Evolutionary conservation across 495 filamentous ascomycete species (phyloP).

Genomic region (Glutinoglossum americanum): DNA sequence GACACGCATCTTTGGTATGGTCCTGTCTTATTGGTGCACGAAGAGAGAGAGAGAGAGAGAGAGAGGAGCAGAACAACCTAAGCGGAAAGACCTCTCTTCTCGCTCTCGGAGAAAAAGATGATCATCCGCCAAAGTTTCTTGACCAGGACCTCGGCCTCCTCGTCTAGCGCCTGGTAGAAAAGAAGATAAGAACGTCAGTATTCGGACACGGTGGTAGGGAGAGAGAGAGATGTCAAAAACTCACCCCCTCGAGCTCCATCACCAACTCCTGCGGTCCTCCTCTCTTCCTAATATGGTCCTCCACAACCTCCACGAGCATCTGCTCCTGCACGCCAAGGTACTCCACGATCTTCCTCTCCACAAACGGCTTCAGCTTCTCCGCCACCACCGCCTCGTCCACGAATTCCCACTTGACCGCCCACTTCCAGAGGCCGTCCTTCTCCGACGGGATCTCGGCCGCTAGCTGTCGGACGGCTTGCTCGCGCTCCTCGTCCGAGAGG

Average conservation of each 20-base stretch:
- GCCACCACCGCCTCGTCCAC: constrained; percentile 65
- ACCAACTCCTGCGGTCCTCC: constrained; percentile 61
- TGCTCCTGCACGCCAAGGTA: constrained; percentile 93
- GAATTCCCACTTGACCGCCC: constrained; percentile 85
- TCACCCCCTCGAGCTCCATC: constrained; percentile 61
- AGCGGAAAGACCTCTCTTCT: constrained; percentile 69
- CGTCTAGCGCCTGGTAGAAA: constrained; percentile 70
- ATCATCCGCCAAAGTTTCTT: constrained; percentile 97
- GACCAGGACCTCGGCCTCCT: constrained; percentile 83
- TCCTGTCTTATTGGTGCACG: too few relatives aligned
- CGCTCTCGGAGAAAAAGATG: constrained; percentile 92
- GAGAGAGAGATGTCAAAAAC: constrained; percentile 14
- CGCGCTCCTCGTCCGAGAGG: constrained; percentile 66
- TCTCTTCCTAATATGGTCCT: constrained; percentile 64
- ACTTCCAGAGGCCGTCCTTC: constrained; percentile 73
- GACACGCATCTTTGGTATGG: too few relatives aligned
- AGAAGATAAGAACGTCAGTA: too few relatives aligned
- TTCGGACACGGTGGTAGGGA: too few relatives aligned
- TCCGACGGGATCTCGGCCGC: constrained; percentile 79
- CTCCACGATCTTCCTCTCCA: constrained; percentile 95
- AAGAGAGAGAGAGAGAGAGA: too few relatives aligned
- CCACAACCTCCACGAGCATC: constrained; percentile 79
- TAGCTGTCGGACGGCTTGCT: constrained; percentile 54
- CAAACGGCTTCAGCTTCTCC: constrained; percentile 81
- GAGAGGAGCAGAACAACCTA: constrained; percentile 12